A percentile compares a stretch with the other conserved stretches of the same genome.
phyloP scores from a whole-genome alignment of 805 yeast genomes.

The Yamadazyma sp. region DNA sequence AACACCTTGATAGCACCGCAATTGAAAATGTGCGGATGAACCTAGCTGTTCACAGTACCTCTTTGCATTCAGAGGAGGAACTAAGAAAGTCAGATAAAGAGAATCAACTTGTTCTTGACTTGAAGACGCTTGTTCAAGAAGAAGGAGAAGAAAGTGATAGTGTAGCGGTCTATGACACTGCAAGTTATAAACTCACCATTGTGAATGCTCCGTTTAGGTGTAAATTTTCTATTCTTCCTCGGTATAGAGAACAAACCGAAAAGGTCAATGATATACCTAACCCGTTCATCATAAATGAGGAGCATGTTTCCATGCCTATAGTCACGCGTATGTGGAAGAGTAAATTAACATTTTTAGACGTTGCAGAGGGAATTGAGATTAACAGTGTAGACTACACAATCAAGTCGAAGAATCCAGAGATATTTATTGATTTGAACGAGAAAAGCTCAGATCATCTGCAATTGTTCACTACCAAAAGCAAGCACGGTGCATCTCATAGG shows the following conservation, averaged over 20 bases:
- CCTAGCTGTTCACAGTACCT: slow-evolving; percentile 24
- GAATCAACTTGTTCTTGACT: slow-evolving; percentile 19
- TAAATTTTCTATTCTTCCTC: slow-evolving; percentile 26
- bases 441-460: slow-evolving; percentile 14
- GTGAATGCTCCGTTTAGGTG: slow-evolving; percentile 25
- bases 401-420: slow-evolving; percentile 27
- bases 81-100: slow-evolving; percentile 13
- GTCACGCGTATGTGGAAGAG: slow-evolving; percentile 33
- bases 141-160: slow-evolving; percentile 13
- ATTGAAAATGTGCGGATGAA: slow-evolving; percentile 15
- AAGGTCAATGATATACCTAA: slow-evolving; percentile 33
- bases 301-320: slow-evolving; percentile 28
- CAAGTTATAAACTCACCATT: slow-evolving; percentile 22
- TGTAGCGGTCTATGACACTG: slow-evolving; percentile 25
- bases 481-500: slow-evolving; percentile 39
- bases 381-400: slow-evolving; percentile 14
- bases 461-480: slow-evolving; percentile 35
- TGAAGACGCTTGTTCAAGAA: slow-evolving; percentile 26
- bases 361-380: slow-evolving; percentile 7
- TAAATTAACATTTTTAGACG: slow-evolving; percentile 14
- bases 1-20: slow-evolving; percentile 13
- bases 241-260: slow-evolving; percentile 20
- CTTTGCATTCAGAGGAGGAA: slow-evolving; percentile 14
- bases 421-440: slow-evolving; percentile 19
- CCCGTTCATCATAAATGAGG: slow-evolving; percentile 30